phyloP scores from a whole-genome alignment of 2,329 filamentous ascomycete species.

The Zasmidium angulare region DNA sequence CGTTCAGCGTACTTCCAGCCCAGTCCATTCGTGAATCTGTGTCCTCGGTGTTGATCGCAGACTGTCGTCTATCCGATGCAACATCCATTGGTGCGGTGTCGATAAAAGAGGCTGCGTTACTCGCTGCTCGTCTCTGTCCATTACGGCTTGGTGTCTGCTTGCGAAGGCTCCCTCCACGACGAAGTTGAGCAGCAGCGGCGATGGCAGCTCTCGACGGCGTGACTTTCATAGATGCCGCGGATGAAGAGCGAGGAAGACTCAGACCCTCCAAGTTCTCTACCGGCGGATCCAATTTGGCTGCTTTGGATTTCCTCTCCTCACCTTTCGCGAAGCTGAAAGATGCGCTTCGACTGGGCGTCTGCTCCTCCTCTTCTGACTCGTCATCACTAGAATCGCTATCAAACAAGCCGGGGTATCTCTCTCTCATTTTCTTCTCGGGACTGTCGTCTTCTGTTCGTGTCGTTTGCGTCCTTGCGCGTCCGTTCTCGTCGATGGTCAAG shows the following conservation, averaged over 20 bases:
- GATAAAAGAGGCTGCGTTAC: constrained; percentile 22
- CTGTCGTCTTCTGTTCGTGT: constrained; percentile 31
- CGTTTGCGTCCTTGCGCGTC: constrained; percentile 44
- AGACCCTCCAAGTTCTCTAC: constrained; percentile 36
- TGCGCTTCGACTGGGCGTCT: constrained; percentile 28
- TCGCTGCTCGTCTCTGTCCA: constrained; percentile 12
- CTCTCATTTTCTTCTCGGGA: constrained; percentile 35
- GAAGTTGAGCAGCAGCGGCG: constrained; percentile 34
- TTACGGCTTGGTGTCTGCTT: constrained; percentile 24
- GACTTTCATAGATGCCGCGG: constrained; percentile 32
- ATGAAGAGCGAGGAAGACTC: constrained; percentile 34
- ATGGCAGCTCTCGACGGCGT: constrained; percentile 37
- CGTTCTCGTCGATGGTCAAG: constrained; percentile 47
- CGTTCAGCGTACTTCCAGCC: constrained; percentile 38
- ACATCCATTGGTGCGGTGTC: constrained; percentile 33
- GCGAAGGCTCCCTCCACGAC: constrained; percentile 34
- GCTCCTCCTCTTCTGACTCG: constrained; percentile 30
- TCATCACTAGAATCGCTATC: constrained; percentile 38
- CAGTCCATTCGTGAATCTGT: constrained; percentile 16
- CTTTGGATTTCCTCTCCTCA: constrained; percentile 31
- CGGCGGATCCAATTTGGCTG: constrained; percentile 35
- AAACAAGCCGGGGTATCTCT: constrained; percentile 48
- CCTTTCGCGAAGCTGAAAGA: constrained; percentile 33
- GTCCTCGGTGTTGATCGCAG: constrained; percentile 17
- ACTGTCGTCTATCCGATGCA: constrained; percentile 18